phyloP scores from a whole-genome alignment of 2,329 filamentous ascomycete genomes.

The Colletotrichum sp. region DNA sequence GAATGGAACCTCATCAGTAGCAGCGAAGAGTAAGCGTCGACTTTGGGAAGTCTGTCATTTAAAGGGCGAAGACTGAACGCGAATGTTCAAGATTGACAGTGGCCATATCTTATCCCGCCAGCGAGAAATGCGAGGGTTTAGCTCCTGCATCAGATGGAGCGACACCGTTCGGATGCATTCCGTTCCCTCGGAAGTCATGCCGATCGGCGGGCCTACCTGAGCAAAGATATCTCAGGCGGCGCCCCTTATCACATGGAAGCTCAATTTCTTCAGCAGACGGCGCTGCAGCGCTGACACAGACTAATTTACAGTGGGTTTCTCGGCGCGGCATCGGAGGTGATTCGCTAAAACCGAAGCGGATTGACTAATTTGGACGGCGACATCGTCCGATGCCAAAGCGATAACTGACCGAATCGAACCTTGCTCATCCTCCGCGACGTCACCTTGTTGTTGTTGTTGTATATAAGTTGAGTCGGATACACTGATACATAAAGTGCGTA shows the following conservation, averaged over 20 bases:
- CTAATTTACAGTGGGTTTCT: background rate
- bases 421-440: background rate
- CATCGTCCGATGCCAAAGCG: background rate
- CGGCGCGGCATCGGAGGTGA: background rate
- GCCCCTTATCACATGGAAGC: background rate
- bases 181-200: background rate
- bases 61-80: background rate
- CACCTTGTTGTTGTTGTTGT: background rate
- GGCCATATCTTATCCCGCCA: background rate
- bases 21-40: background rate
- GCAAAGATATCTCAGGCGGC: background rate
- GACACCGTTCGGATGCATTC: background rate
- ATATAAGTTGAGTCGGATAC: background rate
- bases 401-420: background rate
- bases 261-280: background rate
- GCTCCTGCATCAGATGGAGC: background rate
- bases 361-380: background rate
- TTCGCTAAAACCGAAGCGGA: background rate
- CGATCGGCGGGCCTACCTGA: background rate
- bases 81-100: background rate
- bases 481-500: background rate
- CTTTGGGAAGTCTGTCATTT: background rate
- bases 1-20: background rate
- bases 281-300: background rate
- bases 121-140: background rate